Percentiles rank a stretch among this genome's conserved stretches.
Conservation (phyloP, 2,329 filamentous ascomycete species). For the Phoma sp. region DNA sequence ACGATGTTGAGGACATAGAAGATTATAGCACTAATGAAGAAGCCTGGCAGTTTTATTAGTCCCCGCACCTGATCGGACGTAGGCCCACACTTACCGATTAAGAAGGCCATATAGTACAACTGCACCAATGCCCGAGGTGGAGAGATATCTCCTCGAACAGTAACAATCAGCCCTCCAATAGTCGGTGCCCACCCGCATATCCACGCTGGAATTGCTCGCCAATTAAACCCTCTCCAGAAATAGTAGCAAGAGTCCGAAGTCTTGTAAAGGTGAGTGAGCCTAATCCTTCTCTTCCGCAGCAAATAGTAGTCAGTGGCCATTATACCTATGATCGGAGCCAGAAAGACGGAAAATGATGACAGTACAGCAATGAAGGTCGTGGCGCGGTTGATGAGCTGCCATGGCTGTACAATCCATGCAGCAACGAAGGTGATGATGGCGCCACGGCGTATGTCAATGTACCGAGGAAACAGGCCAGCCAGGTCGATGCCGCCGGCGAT, state of each 20-base stretch:
- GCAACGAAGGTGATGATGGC: slow-evolving; percentile 47
- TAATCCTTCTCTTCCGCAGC: slow-evolving; percentile 44
- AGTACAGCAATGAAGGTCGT: slow-evolving; percentile 49
- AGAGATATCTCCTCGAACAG: slow-evolving; percentile 40
- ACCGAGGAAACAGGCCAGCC: slow-evolving; percentile 43
- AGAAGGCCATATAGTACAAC: slow-evolving; percentile 58
- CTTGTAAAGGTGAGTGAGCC: slow-evolving; percentile 49
- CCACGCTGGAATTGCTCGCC: slow-evolving; percentile 54
- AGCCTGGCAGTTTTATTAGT: slow-evolving; percentile 39
- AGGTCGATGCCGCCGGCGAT: slow-evolving; percentile 48
- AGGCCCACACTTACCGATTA: slow-evolving; percentile 47
- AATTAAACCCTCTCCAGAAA: slow-evolving; percentile 55
- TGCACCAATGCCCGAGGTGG: slow-evolving; percentile 52
- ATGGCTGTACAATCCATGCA: slow-evolving; percentile 47
- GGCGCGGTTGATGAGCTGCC: slow-evolving; percentile 49
- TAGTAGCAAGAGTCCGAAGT: slow-evolving; percentile 51
- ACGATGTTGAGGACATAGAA: slow-evolving; percentile 48
- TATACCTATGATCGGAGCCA: slow-evolving; percentile 51
- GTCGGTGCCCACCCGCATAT: slow-evolving; percentile 55
- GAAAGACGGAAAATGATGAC: slow-evolving; percentile 54
- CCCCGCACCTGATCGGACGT: not conserved
- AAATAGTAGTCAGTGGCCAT: slow-evolving; percentile 51
- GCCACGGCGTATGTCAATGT: slow-evolving; percentile 46
- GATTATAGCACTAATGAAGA: slow-evolving; percentile 48
- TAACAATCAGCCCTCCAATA: slow-evolving; percentile 52